A percentile compares a stretch with the other conserved stretches of the same genome.
Conservation (phyloP, 2,329 filamentous ascomycete species). For the Beauveria varroae region DNA sequence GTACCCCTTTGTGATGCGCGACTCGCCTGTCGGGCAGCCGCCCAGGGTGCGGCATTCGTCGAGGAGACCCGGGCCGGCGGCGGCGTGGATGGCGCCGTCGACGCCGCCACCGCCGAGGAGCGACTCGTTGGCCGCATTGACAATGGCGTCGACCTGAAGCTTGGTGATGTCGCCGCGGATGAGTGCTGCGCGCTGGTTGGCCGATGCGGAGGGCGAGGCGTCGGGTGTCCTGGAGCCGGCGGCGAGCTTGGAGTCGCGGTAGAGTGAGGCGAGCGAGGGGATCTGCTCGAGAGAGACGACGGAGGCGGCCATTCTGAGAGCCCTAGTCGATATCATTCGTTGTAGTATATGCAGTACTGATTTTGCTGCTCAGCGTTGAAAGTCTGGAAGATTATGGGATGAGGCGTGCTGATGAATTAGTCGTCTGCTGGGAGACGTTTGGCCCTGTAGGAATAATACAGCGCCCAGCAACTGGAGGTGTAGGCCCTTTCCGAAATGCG, state of each 20-base stretch:
- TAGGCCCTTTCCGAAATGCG: no score
- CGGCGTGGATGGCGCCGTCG: conserved; percentile 77
- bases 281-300: conserved; percentile 44
- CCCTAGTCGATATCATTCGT: neutral
- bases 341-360: neutral
- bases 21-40: conserved; percentile 69
- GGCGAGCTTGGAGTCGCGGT: conserved; percentile 39
- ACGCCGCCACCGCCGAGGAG: conserved; percentile 88
- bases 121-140: conserved; percentile 80
- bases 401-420: neutral
- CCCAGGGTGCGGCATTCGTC: conserved; percentile 63
- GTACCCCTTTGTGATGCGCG: conserved; percentile 78
- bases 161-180: conserved; percentile 75
- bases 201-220: conserved; percentile 33
- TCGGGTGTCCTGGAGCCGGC: conserved; percentile 16
- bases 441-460: neutral
- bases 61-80: conserved; percentile 63
- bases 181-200: conserved; percentile 66
- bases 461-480: neutral
- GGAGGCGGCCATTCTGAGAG: conserved; percentile 11
- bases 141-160: conserved; percentile 71
- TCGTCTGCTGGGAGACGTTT: neutral
- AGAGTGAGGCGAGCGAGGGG: conserved; percentile 57
- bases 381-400: neutral
- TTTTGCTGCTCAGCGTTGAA: neutral